These are phyloP conservation scores for Acidiella bohemica DNA, from an alignment of 495 filamentous ascomycete genomes.

Conservation along the genomic window DNA sequence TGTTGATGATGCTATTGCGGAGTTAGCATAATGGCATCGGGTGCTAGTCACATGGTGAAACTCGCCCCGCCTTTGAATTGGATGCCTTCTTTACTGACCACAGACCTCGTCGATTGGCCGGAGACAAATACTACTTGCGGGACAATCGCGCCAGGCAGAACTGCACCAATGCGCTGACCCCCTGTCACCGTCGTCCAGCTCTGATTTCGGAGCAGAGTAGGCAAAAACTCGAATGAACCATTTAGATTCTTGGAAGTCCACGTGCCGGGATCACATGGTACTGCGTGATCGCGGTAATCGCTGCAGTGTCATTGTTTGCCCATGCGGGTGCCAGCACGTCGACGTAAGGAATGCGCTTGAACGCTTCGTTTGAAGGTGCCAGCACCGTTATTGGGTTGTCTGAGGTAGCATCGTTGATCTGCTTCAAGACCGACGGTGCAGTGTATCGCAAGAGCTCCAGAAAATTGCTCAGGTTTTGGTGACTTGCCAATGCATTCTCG, in stretches of 20 bases:
- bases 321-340: neutral
- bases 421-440: conserved; percentile 52
- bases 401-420: conserved; percentile 28
- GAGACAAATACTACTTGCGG: neutral
- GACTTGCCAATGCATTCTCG: neutral
- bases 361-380: neutral
- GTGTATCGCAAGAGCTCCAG: conserved; percentile 43
- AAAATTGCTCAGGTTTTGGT: conserved; percentile 40
- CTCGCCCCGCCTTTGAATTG: conserved; percentile 1
- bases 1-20: neutral
- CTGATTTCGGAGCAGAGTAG: neutral
- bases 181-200: neutral
- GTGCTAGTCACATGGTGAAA: neutral
- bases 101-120: neutral
- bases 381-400: neutral
- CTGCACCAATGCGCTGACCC: conserved; percentile 1
- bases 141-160: neutral
- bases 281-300: neutral
- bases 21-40: neutral
- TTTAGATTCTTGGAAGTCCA: neutral
- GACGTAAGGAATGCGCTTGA: neutral
- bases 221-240: conserved; percentile 1
- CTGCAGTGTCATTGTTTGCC: neutral
- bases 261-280: neutral
- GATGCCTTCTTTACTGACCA: neutral